Evolutionary conservation across 169 alveolate species (phyloP).

Genomic region (Cryptosporidium tyzzeri): DNA sequence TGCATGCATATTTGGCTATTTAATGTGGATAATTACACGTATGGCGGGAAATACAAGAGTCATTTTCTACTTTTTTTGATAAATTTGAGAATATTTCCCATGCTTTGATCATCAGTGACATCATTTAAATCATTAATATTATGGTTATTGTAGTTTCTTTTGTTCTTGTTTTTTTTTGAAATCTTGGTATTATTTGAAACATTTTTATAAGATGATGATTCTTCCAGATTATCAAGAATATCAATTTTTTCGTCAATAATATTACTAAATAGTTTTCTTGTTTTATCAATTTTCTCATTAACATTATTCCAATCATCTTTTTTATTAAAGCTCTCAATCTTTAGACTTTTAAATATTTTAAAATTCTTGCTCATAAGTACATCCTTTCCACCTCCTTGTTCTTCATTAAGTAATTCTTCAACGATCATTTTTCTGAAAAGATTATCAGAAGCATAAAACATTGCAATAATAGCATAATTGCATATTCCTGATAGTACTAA

Average conservation of each 20-base stretch:
- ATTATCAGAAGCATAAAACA: constrained; percentile 68
- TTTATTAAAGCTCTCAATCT: constrained; percentile 34
- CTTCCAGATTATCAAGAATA: neutral
- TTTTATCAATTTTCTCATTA: constrained; percentile 27
- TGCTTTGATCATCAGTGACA: constrained; percentile 18
- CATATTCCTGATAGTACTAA: constrained; percentile 26
- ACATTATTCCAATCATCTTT: constrained; percentile 38
- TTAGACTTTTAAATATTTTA: constrained; percentile 42
- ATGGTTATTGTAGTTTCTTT: neutral
- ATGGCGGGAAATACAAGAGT: neutral
- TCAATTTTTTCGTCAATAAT: constrained; percentile 38
- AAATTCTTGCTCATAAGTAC: constrained; percentile 29
- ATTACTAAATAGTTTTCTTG: constrained; percentile 38
- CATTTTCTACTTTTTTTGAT: constrained; percentile 30
- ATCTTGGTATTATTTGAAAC: neutral
- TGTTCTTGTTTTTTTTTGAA: constrained; percentile 27
- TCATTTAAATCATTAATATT: neutral
- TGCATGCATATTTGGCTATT: neutral
- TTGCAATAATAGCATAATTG: constrained; percentile 59
- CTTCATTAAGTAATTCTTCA: constrained; percentile 52
- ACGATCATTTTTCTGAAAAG: constrained; percentile 31
- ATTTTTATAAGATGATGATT: neutral
- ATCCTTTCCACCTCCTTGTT: constrained; percentile 68
- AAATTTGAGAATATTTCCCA: constrained; percentile 10
- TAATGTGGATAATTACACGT: neutral